Evolutionary conservation across 768 basidiomycete genomes (phyloP).

Genomic region (Hysterangium stoloniferum): DNA sequence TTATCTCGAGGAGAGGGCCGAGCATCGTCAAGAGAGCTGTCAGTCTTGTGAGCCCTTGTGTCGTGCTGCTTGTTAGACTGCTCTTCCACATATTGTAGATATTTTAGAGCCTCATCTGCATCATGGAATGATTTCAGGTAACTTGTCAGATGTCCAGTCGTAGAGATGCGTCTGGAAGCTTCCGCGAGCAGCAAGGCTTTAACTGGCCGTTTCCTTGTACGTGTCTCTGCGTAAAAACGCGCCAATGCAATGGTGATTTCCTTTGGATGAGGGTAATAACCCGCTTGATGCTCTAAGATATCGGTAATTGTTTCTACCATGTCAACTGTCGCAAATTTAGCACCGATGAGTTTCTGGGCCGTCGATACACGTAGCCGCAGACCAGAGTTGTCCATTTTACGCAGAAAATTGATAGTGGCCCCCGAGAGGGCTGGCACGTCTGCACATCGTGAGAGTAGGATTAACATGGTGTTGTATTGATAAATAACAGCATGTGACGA

Average conservation of each 20-base stretch:
- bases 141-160: not conserved
- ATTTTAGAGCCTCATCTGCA: not conserved
- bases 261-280: no score
- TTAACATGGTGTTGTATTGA: conserved; percentile 10
- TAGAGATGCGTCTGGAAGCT: not conserved
- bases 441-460: conserved; percentile 3
- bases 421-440: not conserved
- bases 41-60: not conserved
- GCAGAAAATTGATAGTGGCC: not conserved
- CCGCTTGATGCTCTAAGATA: conserved; percentile 1
- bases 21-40: not conserved
- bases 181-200: not conserved
- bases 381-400: not conserved
- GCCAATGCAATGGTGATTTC: not conserved
- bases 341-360: not conserved
- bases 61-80: not conserved
- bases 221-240: conserved; percentile 3
- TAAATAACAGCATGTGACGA: not conserved
- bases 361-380: not conserved
- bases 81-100: not conserved
- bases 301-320: not conserved
- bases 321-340: not conserved
- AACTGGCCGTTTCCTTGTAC: no score
- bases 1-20: not conserved
- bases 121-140: conserved; percentile 5